Evolutionary conservation across 257 asterid species (phyloP).

Genomic region (Salvia rosmarinus): DNA sequence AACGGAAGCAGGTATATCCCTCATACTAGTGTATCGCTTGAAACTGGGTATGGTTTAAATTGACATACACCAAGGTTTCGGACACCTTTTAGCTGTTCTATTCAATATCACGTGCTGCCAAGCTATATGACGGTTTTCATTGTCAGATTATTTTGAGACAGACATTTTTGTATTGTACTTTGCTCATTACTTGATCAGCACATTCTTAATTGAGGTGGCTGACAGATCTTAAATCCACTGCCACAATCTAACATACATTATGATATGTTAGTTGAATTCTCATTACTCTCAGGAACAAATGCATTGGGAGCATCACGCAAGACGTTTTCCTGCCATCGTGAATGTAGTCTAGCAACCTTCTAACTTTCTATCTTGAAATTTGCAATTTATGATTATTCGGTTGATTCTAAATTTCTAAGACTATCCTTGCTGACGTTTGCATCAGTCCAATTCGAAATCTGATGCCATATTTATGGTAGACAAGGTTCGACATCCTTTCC

Average conservation of each 20-base stretch:
- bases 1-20: slow-evolving; percentile 50
- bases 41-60: slow-evolving; percentile 10
- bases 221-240: background rate
- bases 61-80: slow-evolving; percentile 20
- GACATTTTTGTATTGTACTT: background rate
- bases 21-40: slow-evolving; percentile 9
- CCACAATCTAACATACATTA: slow-evolving; percentile 7
- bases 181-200: slow-evolving; percentile 17
- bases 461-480: slow-evolving; percentile 39
- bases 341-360: slow-evolving; percentile 28
- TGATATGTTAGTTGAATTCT: slow-evolving; percentile 18
- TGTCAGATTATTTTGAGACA: background rate
- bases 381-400: slow-evolving; percentile 22
- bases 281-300: slow-evolving; percentile 39
- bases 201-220: slow-evolving; percentile 17
- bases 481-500: slow-evolving; percentile 46
- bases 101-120: slow-evolving; percentile 22
- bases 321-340: slow-evolving; percentile 29
- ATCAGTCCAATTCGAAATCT: slow-evolving; percentile 34
- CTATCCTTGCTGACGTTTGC: slow-evolving; percentile 28
- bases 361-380: slow-evolving; percentile 14
- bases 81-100: background rate
- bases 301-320: slow-evolving; percentile 22
- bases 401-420: slow-evolving; percentile 28
- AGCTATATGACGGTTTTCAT: background rate